phyloP scores from a whole-genome alignment of 306 rosid genomes.

The Senna tora region DNA sequence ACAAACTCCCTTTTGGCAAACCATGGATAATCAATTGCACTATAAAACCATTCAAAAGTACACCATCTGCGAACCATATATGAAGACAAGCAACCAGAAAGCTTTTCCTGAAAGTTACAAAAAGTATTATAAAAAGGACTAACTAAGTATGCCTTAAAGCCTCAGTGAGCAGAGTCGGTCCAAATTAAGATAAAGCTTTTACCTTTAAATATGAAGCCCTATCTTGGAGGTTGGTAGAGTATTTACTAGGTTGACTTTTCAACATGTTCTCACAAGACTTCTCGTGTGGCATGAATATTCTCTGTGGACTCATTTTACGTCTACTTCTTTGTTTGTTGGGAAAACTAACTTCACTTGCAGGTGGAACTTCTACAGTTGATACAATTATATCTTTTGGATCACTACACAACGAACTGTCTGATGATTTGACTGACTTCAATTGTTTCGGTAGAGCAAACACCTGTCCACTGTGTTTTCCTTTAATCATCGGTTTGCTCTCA shows the following conservation, averaged over 20 bases:
- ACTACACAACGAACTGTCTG: conserved; percentile 53
- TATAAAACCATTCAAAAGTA: conserved; percentile 92
- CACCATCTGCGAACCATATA: conserved; percentile 74
- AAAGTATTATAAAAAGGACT: conserved; percentile 13
- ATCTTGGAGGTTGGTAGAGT: conserved; percentile 41
- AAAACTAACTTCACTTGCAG: conserved; percentile 48
- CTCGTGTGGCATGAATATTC: conserved; percentile 46
- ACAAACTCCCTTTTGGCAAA: conserved; percentile 88
- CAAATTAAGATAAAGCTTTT: conserved; percentile 11
- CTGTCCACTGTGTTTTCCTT: conserved; percentile 60
- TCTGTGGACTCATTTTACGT: conserved; percentile 59
- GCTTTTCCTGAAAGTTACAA: conserved; percentile 67
- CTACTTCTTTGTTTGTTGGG: conserved; percentile 59
- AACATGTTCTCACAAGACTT: conserved; percentile 49
- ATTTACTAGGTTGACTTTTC: conserved; percentile 49
- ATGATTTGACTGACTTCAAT: conserved; percentile 52
- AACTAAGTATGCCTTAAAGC: conserved; percentile 28
- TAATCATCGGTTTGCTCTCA: conserved; percentile 52
- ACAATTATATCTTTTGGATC: conserved; percentile 50
- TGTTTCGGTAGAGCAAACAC: conserved; percentile 52
- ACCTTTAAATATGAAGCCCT: conserved; percentile 15
- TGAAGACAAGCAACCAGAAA: conserved; percentile 76
- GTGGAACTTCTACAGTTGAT: conserved; percentile 54
- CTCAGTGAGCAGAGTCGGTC: neutral
- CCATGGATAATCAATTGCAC: conserved; percentile 97